Conservation (phyloP, 352 stramenopile species). For the Phytophthora quininea region DNA sequence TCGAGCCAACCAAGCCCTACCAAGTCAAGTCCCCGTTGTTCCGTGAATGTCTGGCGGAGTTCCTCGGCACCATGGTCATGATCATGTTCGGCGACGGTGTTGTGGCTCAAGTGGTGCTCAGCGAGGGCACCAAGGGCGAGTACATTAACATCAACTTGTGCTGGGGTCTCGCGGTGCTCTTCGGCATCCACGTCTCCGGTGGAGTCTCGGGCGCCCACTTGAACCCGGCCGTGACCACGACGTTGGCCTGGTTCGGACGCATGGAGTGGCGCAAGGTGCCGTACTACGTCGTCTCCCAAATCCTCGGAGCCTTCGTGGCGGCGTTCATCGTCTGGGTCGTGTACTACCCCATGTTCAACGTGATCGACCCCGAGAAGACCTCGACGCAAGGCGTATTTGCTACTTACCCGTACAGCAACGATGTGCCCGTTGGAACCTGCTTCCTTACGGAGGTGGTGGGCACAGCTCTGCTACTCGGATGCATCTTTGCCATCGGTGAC, state of each 20-base stretch:
- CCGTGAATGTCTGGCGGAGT: slow-evolving; percentile 66
- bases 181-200: slow-evolving; percentile 65
- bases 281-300: slow-evolving; percentile 59
- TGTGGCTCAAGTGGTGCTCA: slow-evolving; percentile 64
- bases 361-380: slow-evolving; percentile 48
- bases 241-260: slow-evolving; percentile 50
- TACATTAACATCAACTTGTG: slow-evolving; percentile 75
- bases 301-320: slow-evolving; percentile 55
- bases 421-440: slow-evolving; percentile 41
- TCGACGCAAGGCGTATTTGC: slow-evolving; percentile 51
- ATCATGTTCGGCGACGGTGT: slow-evolving; percentile 74
- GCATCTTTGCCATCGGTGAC: slow-evolving; percentile 67
- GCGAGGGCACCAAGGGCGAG: slow-evolving; percentile 56
- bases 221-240: slow-evolving; percentile 69
- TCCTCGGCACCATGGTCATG: slow-evolving; percentile 66
- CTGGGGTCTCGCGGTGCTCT: slow-evolving; percentile 78
- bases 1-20: slow-evolving; percentile 37
- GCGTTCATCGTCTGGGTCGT: slow-evolving; percentile 55
- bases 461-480: slow-evolving; percentile 62
- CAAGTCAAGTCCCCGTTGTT: slow-evolving; percentile 48
- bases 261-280: slow-evolving; percentile 65
- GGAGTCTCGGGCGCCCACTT: slow-evolving; percentile 67
- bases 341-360: slow-evolving; percentile 60
- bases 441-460: slow-evolving; percentile 73
- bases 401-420: slow-evolving; percentile 53